Evolutionary conservation across 352 stramenopile species (phyloP), one percentile per base, ranked within the genome.

Genomic region (Phytophthora fragariaefolia): DNA sequence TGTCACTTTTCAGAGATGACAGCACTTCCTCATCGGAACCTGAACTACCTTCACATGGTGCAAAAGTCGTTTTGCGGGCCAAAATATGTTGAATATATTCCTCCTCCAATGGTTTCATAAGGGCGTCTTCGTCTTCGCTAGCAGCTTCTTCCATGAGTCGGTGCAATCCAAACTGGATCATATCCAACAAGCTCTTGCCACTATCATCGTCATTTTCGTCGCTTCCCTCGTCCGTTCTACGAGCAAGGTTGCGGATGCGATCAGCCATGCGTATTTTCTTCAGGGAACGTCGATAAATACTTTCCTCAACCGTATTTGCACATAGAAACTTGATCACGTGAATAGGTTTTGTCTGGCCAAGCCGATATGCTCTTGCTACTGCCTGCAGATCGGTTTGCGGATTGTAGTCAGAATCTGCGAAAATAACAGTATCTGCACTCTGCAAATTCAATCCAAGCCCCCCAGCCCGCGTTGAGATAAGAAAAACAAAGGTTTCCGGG

Each of bases 401-500:
- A 34, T 94, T 94, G 69, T 88, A 94, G 63, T 94, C 85, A 22
- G 85, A 91, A 51, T 94, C 83, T 3, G 77, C 77, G 45, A 94
- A 92, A 58, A 94, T 89, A 26, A 94, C 83, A 2, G 83, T 92
- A 66, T 94, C 85, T n/a, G 86, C 86, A n/a, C 81, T 85, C 45
- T 93, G 81, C 5, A 93, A 63, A 53, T 94, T 93, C 22, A 94
- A 51, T 6, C 84, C 84, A 5, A 94, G 71, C 36, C 83, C 84
- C 17, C 86, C 86, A 17, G 81, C 82, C n/a, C 84, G 76, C 8
- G 86, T 93, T 46, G 82, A 92, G 58, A 94, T 86, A 22, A 93
- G 53, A 50, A 94, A 94, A 1, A 92, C 77, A 70, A 98, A 98
- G 20, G 97, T 95, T 32, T 90, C 78, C 1, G 87, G 82, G 51